phyloP scores from a whole-genome alignment of 2,329 filamentous ascomycete species.

The Cryphonectria radicalis region DNA sequence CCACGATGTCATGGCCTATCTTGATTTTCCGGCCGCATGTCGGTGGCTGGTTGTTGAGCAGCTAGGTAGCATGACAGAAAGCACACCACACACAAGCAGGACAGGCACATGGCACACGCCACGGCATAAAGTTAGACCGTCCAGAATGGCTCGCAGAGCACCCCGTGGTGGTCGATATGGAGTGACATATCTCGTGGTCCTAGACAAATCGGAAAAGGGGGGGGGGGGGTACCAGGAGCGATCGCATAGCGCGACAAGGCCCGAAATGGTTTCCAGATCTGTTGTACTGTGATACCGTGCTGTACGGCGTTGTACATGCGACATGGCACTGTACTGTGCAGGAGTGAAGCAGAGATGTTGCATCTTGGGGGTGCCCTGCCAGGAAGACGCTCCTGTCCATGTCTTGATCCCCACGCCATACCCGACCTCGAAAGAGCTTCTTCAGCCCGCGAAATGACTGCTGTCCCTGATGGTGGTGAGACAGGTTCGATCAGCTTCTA shows the following conservation, averaged over 20 bases:
- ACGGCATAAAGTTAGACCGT: background rate
- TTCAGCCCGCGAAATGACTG: background rate
- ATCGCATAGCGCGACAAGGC: slow-evolving; percentile 8
- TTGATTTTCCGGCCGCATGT: background rate
- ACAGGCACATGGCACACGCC: slow-evolving; percentile 1
- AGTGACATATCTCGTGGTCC: background rate
- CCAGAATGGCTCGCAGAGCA: background rate
- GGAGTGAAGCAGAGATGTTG: background rate
- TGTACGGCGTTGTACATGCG: slow-evolving; percentile 6
- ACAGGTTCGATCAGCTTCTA: background rate
- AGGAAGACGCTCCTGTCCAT: background rate
- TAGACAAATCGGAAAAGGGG: background rate
- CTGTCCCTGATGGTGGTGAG: background rate
- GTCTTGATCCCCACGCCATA: background rate
- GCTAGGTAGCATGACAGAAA: background rate
- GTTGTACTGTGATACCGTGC: background rate
- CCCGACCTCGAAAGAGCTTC: background rate
- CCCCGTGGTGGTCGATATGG: background rate
- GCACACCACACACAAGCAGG: background rate
- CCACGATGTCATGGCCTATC: background rate
- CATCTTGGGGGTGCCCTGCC: background rate
- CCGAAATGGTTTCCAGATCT: background rate
- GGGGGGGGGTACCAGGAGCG: background rate
- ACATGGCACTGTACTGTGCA: background rate
- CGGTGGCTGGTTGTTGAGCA: background rate